Conservation (phyloP, 2,329 filamentous ascomycete genomes). For the Fusarium robinianum region DNA sequence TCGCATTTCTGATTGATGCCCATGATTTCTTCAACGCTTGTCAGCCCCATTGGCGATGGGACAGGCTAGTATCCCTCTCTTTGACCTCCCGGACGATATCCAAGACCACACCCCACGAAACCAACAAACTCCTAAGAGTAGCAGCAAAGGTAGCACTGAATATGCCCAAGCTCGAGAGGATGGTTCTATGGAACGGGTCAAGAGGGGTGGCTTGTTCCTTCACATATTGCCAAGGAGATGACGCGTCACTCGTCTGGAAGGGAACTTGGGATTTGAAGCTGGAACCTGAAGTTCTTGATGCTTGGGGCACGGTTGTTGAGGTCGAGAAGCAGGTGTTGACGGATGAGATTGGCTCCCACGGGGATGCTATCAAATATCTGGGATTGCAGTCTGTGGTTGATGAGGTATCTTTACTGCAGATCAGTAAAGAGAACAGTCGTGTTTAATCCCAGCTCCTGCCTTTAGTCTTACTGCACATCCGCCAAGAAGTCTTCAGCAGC, state of each 20-base stretch:
- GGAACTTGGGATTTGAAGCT: not conserved
- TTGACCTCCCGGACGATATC: not conserved
- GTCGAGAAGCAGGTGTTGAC: not conserved
- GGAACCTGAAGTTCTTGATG: not conserved
- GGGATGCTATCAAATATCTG: not conserved
- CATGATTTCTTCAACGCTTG: not conserved
- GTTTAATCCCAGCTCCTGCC: no score
- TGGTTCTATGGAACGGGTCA: constrained; percentile 1
- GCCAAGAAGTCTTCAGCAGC: no score
- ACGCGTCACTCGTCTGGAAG: not conserved
- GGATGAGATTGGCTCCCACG: not conserved
- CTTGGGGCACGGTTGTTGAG: not conserved
- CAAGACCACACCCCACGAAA: no score
- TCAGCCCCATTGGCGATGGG: not conserved
- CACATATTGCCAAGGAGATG: not conserved
- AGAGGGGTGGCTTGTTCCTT: constrained; percentile 1
- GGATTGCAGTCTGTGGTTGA: not conserved
- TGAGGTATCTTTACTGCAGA: not conserved
- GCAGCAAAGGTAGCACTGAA: not conserved
- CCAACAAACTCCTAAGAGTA: not conserved
- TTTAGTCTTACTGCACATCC: no score
- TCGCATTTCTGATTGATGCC: constrained; percentile 3
- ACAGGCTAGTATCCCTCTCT: not conserved
- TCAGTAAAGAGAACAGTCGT: no score
- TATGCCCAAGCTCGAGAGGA: not conserved